A percentile compares a stretch with the other conserved stretches of the same genome.
These are phyloP conservation scores for Kwoniella dendrophila DNA, from an alignment of 768 basidiomycete genomes.

Conservation along the genomic window DNA sequence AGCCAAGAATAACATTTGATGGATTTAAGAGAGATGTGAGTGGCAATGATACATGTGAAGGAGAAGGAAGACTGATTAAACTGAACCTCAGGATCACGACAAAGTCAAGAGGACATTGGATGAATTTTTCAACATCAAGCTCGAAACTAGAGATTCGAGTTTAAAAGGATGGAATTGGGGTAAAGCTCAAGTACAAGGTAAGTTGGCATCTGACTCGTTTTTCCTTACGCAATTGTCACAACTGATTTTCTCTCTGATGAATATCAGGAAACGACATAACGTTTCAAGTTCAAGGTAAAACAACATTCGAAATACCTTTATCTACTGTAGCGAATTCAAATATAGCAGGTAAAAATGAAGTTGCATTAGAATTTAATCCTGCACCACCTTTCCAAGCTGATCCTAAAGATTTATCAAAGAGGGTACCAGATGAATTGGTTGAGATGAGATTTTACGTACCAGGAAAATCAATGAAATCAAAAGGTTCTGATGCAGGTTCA, in stretches of 20 bases:
- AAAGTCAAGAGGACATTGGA: slow-evolving; percentile 77
- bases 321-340: slow-evolving; percentile 90
- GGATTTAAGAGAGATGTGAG: slow-evolving; percentile 87
- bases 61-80: slow-evolving; percentile 1
- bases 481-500: slow-evolving; percentile 49
- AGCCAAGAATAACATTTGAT: slow-evolving; percentile 80
- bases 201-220: slow-evolving; percentile 20
- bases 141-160: slow-evolving; percentile 82
- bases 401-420: slow-evolving; percentile 52
- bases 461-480: slow-evolving; percentile 43
- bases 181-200: slow-evolving; percentile 88
- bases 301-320: slow-evolving; percentile 86
- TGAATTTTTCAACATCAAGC: slow-evolving; percentile 78
- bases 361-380: slow-evolving; percentile 86
- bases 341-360: slow-evolving; percentile 94
- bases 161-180: slow-evolving; percentile 99
- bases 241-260: not conserved
- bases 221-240: not conserved
- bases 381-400: slow-evolving; percentile 23
- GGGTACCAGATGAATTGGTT: slow-evolving; percentile 77
- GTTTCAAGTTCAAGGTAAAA: slow-evolving; percentile 84
- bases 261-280: slow-evolving; percentile 80
- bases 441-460: slow-evolving; percentile 97
- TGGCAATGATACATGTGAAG: slow-evolving; percentile 10
- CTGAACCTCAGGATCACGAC: slow-evolving; percentile 74